Conservation (phyloP, 75 land plant species). For the Cryptomeria japonica region DNA sequence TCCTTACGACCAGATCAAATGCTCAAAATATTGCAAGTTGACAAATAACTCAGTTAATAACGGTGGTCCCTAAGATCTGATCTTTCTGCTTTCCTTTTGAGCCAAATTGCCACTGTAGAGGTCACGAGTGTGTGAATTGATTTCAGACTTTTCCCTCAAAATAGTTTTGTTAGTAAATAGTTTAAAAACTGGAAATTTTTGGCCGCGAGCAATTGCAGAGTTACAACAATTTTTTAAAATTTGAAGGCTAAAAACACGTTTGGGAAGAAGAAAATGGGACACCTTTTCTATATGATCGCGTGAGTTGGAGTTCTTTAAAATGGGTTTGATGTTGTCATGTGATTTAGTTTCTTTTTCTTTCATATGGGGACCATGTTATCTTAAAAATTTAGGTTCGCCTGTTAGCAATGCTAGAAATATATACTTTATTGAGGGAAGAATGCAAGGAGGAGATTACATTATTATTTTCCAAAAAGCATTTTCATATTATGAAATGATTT, state of each 20-base stretch:
- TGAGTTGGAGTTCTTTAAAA: constrained; percentile 14
- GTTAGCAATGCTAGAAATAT: constrained; percentile 52
- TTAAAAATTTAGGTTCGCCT: constrained; percentile 32
- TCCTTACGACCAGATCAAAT: too few species aligned
- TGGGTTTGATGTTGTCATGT: background rate
- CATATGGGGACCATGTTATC: background rate
- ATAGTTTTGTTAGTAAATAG: too few species aligned
- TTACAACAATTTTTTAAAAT: constrained; percentile 70
- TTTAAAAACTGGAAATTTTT: too few species aligned
- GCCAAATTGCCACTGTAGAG: too few species aligned
- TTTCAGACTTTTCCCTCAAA: too few species aligned
- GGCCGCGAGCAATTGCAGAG: too few species aligned
- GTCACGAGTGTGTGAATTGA: too few species aligned
- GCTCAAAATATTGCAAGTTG: too few species aligned
- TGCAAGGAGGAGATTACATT: constrained; percentile 60
- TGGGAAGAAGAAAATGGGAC: constrained; percentile 70
- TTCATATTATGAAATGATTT: background rate
- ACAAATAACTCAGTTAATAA: too few species aligned
- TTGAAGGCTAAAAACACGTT: constrained; percentile 39
- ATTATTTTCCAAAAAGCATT: background rate
- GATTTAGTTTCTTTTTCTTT: constrained; percentile 4
- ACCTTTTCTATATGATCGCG: constrained; percentile 72
- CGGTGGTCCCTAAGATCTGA: too few species aligned
- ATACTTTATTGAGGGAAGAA: constrained; percentile 38
- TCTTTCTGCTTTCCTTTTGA: too few species aligned